Conservation (phyloP, 2,329 filamentous ascomycete species). For the Rachicladosporium sp. region DNA sequence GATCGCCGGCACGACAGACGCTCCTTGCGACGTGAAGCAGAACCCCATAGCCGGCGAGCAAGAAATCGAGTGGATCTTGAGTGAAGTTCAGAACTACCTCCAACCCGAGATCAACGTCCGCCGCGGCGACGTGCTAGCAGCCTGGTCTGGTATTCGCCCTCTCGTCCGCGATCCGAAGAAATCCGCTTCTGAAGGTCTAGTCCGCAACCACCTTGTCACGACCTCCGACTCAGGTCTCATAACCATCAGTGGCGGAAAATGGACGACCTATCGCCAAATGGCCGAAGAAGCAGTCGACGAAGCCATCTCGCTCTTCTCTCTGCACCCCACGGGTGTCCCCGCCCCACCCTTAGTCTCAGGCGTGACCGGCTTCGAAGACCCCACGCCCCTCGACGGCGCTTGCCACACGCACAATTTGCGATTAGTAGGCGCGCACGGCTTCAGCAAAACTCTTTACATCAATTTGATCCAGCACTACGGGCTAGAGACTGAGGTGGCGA, state of each 20-base stretch:
- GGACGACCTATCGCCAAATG: conserved; percentile 91
- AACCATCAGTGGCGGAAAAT: conserved; percentile 75
- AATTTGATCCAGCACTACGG: conserved; percentile 89
- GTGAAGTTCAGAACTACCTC: conserved; percentile 70
- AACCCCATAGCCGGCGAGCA: conserved; percentile 70
- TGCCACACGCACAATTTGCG: conserved; percentile 78
- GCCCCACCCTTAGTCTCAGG: conserved; percentile 53
- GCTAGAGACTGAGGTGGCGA: conserved; percentile 81
- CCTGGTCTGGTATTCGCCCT: conserved; percentile 80
- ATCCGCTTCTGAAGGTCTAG: conserved; percentile 73
- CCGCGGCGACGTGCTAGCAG: conserved; percentile 74
- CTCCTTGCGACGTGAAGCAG: conserved; percentile 56
- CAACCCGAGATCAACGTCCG: conserved; percentile 76
- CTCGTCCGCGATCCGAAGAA: conserved; percentile 78
- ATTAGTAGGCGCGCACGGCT: conserved; percentile 73
- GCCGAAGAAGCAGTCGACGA: conserved; percentile 79
- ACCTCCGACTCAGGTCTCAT: conserved; percentile 68
- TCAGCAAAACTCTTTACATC: conserved; percentile 85
- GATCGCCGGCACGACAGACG: conserved; percentile 79
- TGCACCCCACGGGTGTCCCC: conserved; percentile 45
- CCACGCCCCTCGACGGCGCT: conserved; percentile 55
- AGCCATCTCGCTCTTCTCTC: conserved; percentile 56
- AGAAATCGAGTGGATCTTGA: conserved; percentile 79
- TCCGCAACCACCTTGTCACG: conserved; percentile 75
- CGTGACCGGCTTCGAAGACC: conserved; percentile 57